Evolutionary conservation across 2,329 filamentous ascomycete genomes (phyloP), one percentile per base, ranked within the genome.

Genomic region (Botrytis paeoniae): DNA sequence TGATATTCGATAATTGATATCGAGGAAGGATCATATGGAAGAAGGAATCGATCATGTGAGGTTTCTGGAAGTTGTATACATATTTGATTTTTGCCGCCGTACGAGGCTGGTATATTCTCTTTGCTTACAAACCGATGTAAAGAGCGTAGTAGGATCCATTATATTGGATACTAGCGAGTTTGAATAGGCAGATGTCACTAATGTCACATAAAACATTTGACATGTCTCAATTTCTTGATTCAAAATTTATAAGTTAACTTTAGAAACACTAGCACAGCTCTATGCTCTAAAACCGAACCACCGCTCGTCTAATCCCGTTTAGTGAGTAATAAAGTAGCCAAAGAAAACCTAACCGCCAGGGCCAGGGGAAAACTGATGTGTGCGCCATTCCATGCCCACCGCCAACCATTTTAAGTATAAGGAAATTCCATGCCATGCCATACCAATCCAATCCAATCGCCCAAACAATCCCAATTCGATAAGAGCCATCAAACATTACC

Each of bases 341-440:
- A 68, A 51, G 37, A 69, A 59, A 39, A 9, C 62, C 39, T 12
- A 60, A 69, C 70, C 70, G 29, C 70, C 62, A 69, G 70, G 70
- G 63, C 25, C 54, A 60, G 70, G 43, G 25, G 3, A 72, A 60
- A 65, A 29, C 43, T 29, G 59, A 72, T 9, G n/a, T 74, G 32
- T 63, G 51, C 73, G 76, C 74, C 69, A 32, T 73, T 29, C 62
- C 72, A 71, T 69, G 61, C 62, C 37, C 29, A 41, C 43, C 18
- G 41, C 39, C 45, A 62, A 51, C 41, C 71, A 63, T 72, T 72
- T 70, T 70, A 20, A 37, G 57, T 39, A 12, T 12, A 51, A 39
- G 9, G 43, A 51, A 64, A 70, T 45, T 54, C 57, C 69, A 70
- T 29, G 16, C 25, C 69, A 39, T 63, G 41, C 57, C 57, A 43